Evolutionary conservation across 768 basidiomycete genomes (phyloP), one percentile per base, ranked within the genome.

Genomic region (Mycena kentingensis): DNA sequence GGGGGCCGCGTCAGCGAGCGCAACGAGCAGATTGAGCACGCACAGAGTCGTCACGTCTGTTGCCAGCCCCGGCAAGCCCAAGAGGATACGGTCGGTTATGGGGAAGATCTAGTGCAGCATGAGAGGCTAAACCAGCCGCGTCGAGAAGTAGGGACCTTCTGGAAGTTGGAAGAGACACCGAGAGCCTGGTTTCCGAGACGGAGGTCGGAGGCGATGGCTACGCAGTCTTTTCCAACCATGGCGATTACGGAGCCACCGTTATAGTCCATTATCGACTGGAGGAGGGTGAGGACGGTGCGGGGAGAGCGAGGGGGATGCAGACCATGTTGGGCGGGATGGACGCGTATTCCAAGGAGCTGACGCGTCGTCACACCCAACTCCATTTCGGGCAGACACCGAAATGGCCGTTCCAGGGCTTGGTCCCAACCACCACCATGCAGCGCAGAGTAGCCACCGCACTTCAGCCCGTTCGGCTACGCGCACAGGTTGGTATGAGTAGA

Each of bases 221-320:
- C 97, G 70, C 97, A 99, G 62, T 93, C 89, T 74, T 98, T 98
- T 58, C 97, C 97, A 54, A 89, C 88, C 97, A 99, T 99, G 77
- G 97, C 97, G 72, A 99, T 81, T 64, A 96, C 92, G 74, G 95
- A 97, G 74, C 97, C 97, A 77, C 95, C 95, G 79, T 97, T 98
- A 57, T 86, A 78, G 72, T 92, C 81, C 90, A 96, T 89, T 63
- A 89, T 85, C 66, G 91, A 93, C 91, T 93, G 57, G 25, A n/a
- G 31, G 11, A 46, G 3, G 25, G 35, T 70, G 29, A 70, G 58
- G 5, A 34, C 10, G n/a, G 18, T 19, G 8, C 19, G 13, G 21
- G 24, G 13, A 36, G 25, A 16, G 10, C 11, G 29, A 18, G 15
- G 7, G 26, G 3, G 46, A 16, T 16, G 54, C 74, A 54, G 44